A percentile compares a stretch with the other conserved stretches of the same genome.
Conservation (phyloP, 257 asterid genomes). For the Penstemon barbatus region DNA sequence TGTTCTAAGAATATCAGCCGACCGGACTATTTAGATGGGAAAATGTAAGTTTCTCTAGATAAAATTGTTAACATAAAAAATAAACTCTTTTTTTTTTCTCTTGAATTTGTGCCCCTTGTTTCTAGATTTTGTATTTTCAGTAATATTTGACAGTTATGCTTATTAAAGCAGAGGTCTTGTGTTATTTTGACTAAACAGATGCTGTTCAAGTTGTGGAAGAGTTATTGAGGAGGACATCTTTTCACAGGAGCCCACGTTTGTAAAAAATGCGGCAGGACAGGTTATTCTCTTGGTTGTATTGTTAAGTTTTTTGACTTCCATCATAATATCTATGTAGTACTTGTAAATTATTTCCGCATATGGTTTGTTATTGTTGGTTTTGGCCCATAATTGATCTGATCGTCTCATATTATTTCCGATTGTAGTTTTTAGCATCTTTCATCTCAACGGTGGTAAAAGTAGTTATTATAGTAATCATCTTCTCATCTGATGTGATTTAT, state of each 20-base stretch:
- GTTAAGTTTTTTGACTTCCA: neutral
- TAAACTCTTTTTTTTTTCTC: neutral
- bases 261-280: constrained; percentile 64
- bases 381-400: constrained; percentile 1
- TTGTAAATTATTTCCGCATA: too few relatives aligned
- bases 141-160: neutral
- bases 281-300: constrained; percentile 32
- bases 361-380: neutral
- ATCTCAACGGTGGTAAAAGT: neutral
- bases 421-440: neutral
- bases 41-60: constrained; percentile 40
- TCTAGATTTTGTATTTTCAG: neutral
- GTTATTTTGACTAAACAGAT: constrained; percentile 40
- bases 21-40: constrained; percentile 42
- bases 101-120: neutral
- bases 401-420: neutral
- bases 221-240: constrained; percentile 62
- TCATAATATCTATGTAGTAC: neutral
- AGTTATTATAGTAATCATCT: neutral
- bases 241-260: constrained; percentile 53
- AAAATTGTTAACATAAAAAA: neutral
- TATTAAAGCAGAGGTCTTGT: constrained; percentile 7
- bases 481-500: neutral
- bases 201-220: constrained; percentile 66
- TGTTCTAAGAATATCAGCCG: constrained; percentile 40